Percentiles rank a stretch among this genome's conserved stretches.
These are phyloP conservation scores for Phalaenopsis aphrodite DNA, from an alignment of 106 monocot genomes.

Conservation along the genomic window DNA sequence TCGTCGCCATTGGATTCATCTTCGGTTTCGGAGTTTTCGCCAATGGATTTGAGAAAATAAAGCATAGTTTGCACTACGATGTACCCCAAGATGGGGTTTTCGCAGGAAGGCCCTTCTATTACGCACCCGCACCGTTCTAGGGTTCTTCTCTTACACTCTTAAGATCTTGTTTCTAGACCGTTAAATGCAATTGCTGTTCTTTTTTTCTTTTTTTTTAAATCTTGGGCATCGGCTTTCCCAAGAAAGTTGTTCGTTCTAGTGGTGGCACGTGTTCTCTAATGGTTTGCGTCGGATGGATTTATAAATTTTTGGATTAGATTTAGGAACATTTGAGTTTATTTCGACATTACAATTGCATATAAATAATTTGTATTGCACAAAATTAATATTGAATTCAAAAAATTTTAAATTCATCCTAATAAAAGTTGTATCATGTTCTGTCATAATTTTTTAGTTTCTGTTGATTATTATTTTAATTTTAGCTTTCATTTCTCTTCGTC, in stretches of 20 bases:
- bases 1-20: slow-evolving; percentile 55
- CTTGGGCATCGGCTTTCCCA: neutral
- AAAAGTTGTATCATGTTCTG: too few species aligned
- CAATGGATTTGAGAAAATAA: slow-evolving; percentile 84
- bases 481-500: too few species aligned
- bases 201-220: neutral
- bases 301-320: too few species aligned
- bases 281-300: neutral
- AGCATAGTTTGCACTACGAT: slow-evolving; percentile 39
- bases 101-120: slow-evolving; percentile 28
- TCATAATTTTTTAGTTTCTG: too few species aligned
- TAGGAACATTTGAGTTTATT: too few species aligned
- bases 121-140: slow-evolving; percentile 11
- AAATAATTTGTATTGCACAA: too few species aligned
- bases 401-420: too few species aligned
- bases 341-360: too few species aligned
- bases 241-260: neutral
- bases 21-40: slow-evolving; percentile 91
- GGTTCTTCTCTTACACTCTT: neutral
- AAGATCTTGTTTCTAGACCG: neutral
- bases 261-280: neutral
- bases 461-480: too few species aligned
- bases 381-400: too few species aligned
- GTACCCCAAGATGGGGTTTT: neutral
- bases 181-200: neutral